Evolutionary conservation across 495 filamentous ascomycete genomes (phyloP).

Genomic region (Apiosordaria backusii): DNA sequence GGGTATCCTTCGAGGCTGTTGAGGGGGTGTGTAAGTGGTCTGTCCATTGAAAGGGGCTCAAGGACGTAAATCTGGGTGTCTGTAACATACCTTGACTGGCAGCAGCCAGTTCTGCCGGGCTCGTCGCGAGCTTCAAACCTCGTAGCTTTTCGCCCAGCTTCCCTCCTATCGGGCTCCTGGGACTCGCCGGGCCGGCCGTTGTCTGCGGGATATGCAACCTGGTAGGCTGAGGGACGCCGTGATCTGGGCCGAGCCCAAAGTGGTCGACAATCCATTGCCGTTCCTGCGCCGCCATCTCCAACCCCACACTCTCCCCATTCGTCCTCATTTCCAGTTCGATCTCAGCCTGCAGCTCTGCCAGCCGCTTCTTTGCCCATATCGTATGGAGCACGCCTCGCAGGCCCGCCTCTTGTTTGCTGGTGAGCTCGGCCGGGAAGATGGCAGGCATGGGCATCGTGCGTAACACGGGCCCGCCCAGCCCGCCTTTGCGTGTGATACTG

Average conservation of each 20-base stretch:
- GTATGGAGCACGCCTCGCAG: constrained; percentile 79
- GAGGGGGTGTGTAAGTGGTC: not conserved
- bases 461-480: constrained; percentile 30
- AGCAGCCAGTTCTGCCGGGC: constrained; percentile 54
- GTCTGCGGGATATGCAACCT: constrained; percentile 28
- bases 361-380: constrained; percentile 73
- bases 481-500: constrained; percentile 54
- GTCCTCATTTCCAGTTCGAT: constrained; percentile 58
- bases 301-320: constrained; percentile 72
- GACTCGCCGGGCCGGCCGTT: constrained; percentile 43
- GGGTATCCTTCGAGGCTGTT: constrained; percentile 23
- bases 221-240: constrained; percentile 27
- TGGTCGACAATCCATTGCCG: constrained; percentile 77
- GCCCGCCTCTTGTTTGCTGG: constrained; percentile 59
- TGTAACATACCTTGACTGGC: constrained; percentile 43
- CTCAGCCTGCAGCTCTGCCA: constrained; percentile 68
- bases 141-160: constrained; percentile 71
- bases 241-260: constrained; percentile 57
- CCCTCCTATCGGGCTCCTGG: constrained; percentile 60
- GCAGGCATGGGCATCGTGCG: constrained; percentile 72
- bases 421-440: constrained; percentile 71
- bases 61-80: not conserved
- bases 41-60: not conserved
- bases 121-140: constrained; percentile 71
- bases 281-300: constrained; percentile 77